Base-by-base conservation (phyloP, 1,284 basidiomycete species). In the Pisolithus thermaeus region DNA sequence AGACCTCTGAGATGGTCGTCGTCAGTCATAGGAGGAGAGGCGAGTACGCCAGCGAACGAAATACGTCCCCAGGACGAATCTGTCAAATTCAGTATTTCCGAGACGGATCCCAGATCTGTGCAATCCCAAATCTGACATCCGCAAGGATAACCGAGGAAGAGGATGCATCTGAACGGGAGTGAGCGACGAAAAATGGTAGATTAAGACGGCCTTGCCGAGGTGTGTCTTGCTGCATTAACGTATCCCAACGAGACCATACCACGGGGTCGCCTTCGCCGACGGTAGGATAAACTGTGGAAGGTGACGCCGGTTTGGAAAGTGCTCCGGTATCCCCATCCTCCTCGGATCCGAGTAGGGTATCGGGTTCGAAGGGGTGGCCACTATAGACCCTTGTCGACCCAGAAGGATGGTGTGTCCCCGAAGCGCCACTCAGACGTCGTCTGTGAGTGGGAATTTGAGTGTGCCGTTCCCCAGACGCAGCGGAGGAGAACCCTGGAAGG, bases 91-190 rank as follows among this genome's bases (percentile, higher is more conserved):
- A 20, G 46, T 57, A 79, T 60, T 59, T 88, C 86, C 0, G 69
- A 62, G 2, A 87, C 75, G 1, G 75, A 72, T 14, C 73, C 76
- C 12, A 87, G 66, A 56, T 78, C 72, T 5, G 77, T 74, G 56
- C 80, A 81, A 59, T 88, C 83, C 85, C 85, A 89, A 27, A 87
- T 73, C 59, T 87, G 83, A 37, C 89, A 60, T 3, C 81, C 81
- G 5, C 70, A 65, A 7, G 70, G 61, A 61, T 87, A 87, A 0
- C 75, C 80, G 8, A 87, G 66, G 42, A 86, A 65, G 9, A 88
- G 74, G 6, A 85, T 63, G n/a, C 77, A 73, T 50, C 79, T 80
- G 47, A 40, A 40, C 40, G 14, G 46, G 23, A 20, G 20, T 52
- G 7, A 56, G 46, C 9, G 56, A 52, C 43, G 23, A 1, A 22